Evolutionary conservation across 768 basidiomycete genomes (phyloP).

Genomic region (Pisolithus orientalis): DNA sequence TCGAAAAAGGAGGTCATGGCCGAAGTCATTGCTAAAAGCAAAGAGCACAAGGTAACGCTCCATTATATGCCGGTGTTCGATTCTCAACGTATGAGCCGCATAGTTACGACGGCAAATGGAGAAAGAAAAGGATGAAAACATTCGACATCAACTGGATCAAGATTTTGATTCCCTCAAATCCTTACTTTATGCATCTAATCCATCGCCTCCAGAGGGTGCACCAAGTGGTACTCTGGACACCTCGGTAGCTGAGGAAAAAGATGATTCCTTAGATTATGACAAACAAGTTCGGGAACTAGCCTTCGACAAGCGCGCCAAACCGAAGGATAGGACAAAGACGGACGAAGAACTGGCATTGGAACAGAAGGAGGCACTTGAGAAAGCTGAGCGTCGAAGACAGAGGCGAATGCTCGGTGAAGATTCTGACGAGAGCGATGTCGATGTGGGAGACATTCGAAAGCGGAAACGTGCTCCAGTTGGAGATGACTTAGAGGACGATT

Average conservation of each 20-base stretch:
- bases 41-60: conserved; percentile 75
- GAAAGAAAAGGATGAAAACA: conserved; percentile 76
- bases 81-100: not conserved
- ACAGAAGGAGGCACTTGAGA: conserved; percentile 80
- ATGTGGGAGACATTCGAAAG: conserved; percentile 32
- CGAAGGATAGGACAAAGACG: conserved; percentile 93
- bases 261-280: conserved; percentile 69
- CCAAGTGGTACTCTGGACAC: conserved; percentile 15
- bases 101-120: conserved; percentile 87
- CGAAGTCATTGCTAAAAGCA: conserved; percentile 96
- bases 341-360: conserved; percentile 91
- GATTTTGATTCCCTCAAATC: conserved; percentile 78
- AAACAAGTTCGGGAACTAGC: conserved; percentile 87
- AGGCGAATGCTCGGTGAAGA: conserved; percentile 83
- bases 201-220: conserved; percentile 36
- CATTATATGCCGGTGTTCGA: not conserved
- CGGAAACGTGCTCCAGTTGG: conserved; percentile 58
- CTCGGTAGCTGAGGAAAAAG: not conserved
- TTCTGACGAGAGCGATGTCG: conserved; percentile 61
- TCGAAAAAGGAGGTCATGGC: conserved; percentile 96
- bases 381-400: conserved; percentile 71
- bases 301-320: conserved; percentile 88
- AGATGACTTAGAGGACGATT: conserved; percentile 93
- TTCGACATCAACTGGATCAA: conserved; percentile 83
- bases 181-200: conserved; percentile 57